Evolutionary conservation across 2,329 filamentous ascomycete species (phyloP).

Genomic region (Exutisphaerella laricina): DNA sequence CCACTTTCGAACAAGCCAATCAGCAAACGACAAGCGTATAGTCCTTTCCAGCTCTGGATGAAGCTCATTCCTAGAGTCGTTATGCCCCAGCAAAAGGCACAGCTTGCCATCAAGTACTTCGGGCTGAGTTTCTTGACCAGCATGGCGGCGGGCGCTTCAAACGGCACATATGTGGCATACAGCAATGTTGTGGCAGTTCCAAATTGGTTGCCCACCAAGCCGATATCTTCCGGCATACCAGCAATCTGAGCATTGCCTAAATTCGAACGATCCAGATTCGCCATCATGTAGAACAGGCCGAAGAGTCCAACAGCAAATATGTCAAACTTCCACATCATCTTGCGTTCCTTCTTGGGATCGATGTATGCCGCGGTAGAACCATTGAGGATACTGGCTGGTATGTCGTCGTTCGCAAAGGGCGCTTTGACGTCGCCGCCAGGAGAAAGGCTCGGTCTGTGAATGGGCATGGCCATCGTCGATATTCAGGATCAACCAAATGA

Average conservation of each 20-base stretch:
- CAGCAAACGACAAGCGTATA: slow-evolving; percentile 28
- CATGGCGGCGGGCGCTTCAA: slow-evolving; percentile 20
- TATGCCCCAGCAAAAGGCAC: slow-evolving; percentile 24
- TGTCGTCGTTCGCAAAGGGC: background rate
- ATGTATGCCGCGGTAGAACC: no score
- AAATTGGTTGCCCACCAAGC: slow-evolving; percentile 19
- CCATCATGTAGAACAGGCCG: background rate
- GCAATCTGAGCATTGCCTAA: slow-evolving; percentile 20
- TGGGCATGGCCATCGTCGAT: background rate
- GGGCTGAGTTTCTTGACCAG: slow-evolving; percentile 26
- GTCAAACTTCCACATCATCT: background rate
- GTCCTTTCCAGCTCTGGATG: slow-evolving; percentile 29
- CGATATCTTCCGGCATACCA: slow-evolving; percentile 18
- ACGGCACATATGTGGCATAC: slow-evolving; percentile 20
- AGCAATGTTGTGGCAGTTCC: slow-evolving; percentile 20
- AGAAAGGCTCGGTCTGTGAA: background rate
- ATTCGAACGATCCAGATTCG: background rate
- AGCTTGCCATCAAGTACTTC: slow-evolving; percentile 20
- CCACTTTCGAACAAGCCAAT: slow-evolving; percentile 29
- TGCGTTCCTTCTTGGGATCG: background rate
- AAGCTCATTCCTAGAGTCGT: slow-evolving; percentile 31
- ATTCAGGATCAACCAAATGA: background rate
- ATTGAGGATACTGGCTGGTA: background rate
- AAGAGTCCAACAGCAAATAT: background rate
- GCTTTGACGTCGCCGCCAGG: background rate